Evolutionary conservation across 495 filamentous ascomycete genomes (phyloP), one percentile per base, ranked within the genome.

Genomic region (Aspergillus hancockii): DNA sequence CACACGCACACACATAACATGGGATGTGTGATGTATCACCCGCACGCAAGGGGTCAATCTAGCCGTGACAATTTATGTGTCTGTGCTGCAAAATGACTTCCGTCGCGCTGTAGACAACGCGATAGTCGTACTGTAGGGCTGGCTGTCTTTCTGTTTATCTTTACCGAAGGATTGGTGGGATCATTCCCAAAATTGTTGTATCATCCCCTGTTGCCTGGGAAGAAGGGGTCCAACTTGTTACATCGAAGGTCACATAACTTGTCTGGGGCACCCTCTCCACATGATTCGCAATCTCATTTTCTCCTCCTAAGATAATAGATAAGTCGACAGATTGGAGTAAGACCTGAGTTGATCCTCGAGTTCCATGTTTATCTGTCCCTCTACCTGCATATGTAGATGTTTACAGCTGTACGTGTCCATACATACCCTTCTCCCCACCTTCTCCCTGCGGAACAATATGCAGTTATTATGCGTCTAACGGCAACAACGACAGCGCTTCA

Each of bases 11-110:
- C 3, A 45, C 4, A 45, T 45, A n/a, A 19, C 18, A 54, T 22
- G 52, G n/a, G 12, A 18, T 21, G 18, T 55, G 53, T 55, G 53
- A 55, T 55, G 53, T 55, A 46, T 55, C 53, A 55, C 53, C 22
- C 23, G n/a, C 19, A 55, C 21, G 53, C 53, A 55, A 55, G 53
- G 53, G 53, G 46, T 55, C 34, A 38, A 47, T 23, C 16, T 47
- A 45, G 8, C 36, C 36, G 16, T 40, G 9, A n/a, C 36, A 9
- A 40, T 40, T 2, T n/a, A 40, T 3, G 36, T n/a, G 16, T 40
- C 36, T 40, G 36, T 40, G 36, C 36, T 40, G 16, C 51, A 28
- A 28, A 28, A 28, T 3, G 25, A 28, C 25, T 3, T 28, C 7
- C 25, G 7, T 9, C 4, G 12, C 12, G 34, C 34, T 36, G 34